phyloP scores from a whole-genome alignment of 2,329 filamentous ascomycete species.

The Pseudopithomyces chartarum region DNA sequence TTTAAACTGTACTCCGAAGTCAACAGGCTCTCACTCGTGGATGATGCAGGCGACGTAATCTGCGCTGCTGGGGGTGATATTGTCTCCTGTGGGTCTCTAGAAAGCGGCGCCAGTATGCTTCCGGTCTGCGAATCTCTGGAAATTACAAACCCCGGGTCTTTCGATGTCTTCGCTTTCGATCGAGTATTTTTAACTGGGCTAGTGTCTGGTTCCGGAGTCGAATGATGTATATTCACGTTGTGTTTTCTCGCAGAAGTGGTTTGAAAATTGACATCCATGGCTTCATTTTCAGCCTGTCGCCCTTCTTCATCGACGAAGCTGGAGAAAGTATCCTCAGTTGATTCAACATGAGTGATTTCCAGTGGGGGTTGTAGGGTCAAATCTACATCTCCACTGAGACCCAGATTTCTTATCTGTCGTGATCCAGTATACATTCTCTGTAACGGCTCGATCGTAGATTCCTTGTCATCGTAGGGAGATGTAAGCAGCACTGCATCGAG shows the following conservation, averaged over 20 bases:
- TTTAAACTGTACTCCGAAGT: slow-evolving; percentile 35
- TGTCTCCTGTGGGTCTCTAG: slow-evolving; percentile 14
- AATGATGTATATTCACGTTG: slow-evolving; percentile 25
- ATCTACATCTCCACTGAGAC: too few species aligned
- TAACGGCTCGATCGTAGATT: too few species aligned
- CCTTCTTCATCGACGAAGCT: neutral
- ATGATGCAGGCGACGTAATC: slow-evolving; percentile 23
- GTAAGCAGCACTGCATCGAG: too few species aligned
- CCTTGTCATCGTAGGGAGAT: too few species aligned
- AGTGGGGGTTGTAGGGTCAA: neutral
- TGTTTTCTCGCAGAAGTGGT: slow-evolving; percentile 25
- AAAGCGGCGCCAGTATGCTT: slow-evolving; percentile 20
- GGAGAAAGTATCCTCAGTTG: slow-evolving; percentile 17
- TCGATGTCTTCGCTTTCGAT: slow-evolving; percentile 34
- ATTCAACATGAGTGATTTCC: slow-evolving; percentile 36
- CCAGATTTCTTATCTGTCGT: too few species aligned
- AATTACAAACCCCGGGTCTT: slow-evolving; percentile 24
- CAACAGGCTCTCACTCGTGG: slow-evolving; percentile 20
- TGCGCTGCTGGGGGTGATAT: slow-evolving; percentile 25
- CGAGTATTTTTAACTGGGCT: slow-evolving; percentile 38
- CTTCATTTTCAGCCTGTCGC: slow-evolving; percentile 6
- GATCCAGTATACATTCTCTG: too few species aligned
- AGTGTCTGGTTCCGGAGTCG: slow-evolving; percentile 26
- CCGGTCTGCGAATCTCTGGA: slow-evolving; percentile 14
- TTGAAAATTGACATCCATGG: slow-evolving; percentile 13